Conservation (phyloP, 768 basidiomycete species). For the Omphalotus guepiniiformis region DNA sequence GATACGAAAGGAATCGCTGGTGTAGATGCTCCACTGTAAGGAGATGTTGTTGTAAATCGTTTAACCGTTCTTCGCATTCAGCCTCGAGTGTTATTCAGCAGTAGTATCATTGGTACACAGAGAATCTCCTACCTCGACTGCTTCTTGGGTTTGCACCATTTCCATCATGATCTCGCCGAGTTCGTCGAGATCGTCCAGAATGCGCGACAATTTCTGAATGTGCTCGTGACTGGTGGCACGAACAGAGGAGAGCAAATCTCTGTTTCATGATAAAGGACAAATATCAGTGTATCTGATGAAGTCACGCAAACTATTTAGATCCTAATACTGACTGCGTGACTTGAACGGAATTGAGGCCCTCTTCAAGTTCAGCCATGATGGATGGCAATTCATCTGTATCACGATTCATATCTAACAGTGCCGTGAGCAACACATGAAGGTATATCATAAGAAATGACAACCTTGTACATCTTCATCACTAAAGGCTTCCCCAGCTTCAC, state of each 20-base stretch:
- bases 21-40: constrained; percentile 60
- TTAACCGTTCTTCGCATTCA: constrained; percentile 50
- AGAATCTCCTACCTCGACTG: constrained; percentile 51
- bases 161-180: constrained; percentile 76
- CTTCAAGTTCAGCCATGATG: constrained; percentile 72
- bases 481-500: constrained; percentile 64
- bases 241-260: constrained; percentile 48
- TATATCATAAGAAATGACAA: constrained; percentile 20
- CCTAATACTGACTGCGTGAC: constrained; percentile 46
- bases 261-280: neutral
- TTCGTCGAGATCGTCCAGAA: constrained; percentile 66
- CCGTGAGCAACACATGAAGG: neutral
- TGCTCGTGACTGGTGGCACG: constrained; percentile 41
- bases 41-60: constrained; percentile 56
- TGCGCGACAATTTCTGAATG: constrained; percentile 43
- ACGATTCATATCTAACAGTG: constrained; percentile 65
- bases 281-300: constrained; percentile 8
- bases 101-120: neutral
- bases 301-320: neutral
- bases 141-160: constrained; percentile 67
- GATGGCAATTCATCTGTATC: constrained; percentile 75
- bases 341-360: constrained; percentile 48
- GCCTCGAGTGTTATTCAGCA: constrained; percentile 37
- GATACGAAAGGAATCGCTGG: constrained; percentile 63
- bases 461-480: constrained; percentile 68